These are phyloP conservation scores for Tolypocladium guangdongense DNA, from an alignment of 2,329 filamentous ascomycete species.

Conservation along the genomic window DNA sequence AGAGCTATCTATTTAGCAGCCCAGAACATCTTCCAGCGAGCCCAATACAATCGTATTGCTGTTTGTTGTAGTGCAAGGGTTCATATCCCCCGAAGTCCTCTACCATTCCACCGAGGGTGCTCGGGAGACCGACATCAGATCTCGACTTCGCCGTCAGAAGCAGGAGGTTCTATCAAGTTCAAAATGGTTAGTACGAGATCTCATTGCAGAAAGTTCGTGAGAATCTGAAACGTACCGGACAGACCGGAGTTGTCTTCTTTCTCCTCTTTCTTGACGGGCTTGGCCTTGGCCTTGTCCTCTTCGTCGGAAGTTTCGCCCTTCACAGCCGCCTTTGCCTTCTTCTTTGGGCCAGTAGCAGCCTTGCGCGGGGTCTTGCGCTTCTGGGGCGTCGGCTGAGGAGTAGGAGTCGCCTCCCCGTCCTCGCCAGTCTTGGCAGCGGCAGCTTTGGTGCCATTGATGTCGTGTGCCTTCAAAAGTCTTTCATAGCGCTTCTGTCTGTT, in stretches of 20 bases:
- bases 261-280: conserved; percentile 10
- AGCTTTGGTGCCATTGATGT: conserved; percentile 23
- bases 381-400: conserved; percentile 9
- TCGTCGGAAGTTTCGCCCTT: conserved; percentile 15
- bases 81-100: background rate
- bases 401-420: conserved; percentile 1
- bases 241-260: conserved; percentile 13
- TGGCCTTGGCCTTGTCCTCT: conserved; percentile 8
- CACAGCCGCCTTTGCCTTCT: conserved; percentile 13
- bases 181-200: background rate
- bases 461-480: conserved; percentile 50
- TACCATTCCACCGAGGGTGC: background rate
- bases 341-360: conserved; percentile 10
- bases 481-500: conserved; percentile 57
- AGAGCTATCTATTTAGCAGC: background rate
- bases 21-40: background rate
- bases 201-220: background rate
- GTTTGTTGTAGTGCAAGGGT: background rate
- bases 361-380: conserved; percentile 19
- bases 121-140: background rate
- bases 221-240: conserved; percentile 11
- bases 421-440: conserved; percentile 3
- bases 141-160: background rate
- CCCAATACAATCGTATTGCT: background rate
- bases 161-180: background rate